A percentile compares a stretch with the other conserved stretches of the same genome.
These are phyloP conservation scores for Exophiala bonariae DNA, from an alignment of 2,329 filamentous ascomycete species.

Conservation along the genomic window DNA sequence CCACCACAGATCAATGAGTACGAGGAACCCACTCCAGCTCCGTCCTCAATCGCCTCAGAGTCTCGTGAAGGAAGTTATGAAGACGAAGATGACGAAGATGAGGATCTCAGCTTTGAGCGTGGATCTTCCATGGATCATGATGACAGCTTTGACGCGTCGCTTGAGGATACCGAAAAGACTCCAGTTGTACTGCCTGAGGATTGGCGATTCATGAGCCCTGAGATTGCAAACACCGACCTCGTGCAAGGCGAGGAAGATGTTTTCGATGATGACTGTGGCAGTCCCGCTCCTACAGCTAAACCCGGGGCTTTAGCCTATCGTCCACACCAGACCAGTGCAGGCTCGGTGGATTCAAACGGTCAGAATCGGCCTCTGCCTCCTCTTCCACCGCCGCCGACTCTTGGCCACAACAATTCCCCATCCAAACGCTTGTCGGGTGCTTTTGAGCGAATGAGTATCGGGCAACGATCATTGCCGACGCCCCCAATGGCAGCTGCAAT, in stretches of 20 bases:
- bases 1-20: conserved; percentile 97
- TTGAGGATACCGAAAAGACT: conserved; percentile 95
- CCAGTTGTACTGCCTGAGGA: conserved; percentile 97
- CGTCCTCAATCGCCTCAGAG: conserved; percentile 86
- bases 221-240: conserved; percentile 56
- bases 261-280: conserved; percentile 64
- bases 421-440: conserved; percentile 57
- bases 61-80: conserved; percentile 94
- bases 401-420: conserved; percentile 15
- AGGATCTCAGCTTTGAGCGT: conserved; percentile 62
- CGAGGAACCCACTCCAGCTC: conserved; percentile 93
- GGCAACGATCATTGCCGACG: conserved; percentile 69
- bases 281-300: conserved; percentile 62
- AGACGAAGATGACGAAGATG: conserved; percentile 71
- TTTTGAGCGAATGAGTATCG: conserved; percentile 68
- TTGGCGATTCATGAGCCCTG: conserved; percentile 79
- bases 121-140: conserved; percentile 65
- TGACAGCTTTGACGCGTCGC: conserved; percentile 92
- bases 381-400: conserved; percentile 60
- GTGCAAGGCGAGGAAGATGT: conserved; percentile 62
- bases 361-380: conserved; percentile 85
- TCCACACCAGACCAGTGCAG: conserved; percentile 62
- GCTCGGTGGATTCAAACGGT: conserved; percentile 74
- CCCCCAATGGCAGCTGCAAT: conserved; percentile 67
- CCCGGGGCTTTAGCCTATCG: conserved; percentile 51